A percentile compares a stretch with the other conserved stretches of the same genome.
These are phyloP conservation scores for Ogataea polymorpha DNA, from an alignment of 805 yeast species.

Conservation along the genomic window DNA sequence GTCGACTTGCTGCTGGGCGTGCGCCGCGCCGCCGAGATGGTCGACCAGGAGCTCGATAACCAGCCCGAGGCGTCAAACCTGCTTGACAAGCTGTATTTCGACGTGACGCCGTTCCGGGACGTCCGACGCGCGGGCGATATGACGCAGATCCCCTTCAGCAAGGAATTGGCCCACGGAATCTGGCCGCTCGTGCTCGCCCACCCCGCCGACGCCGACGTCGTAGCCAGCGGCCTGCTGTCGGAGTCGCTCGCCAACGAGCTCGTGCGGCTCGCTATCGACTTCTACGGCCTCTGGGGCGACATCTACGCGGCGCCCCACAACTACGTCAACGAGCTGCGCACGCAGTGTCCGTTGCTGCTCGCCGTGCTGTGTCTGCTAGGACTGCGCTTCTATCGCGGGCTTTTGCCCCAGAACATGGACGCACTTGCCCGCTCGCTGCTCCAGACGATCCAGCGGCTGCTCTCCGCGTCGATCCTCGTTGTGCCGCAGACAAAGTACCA, in stretches of 20 bases:
- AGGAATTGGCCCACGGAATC: conserved; percentile 23
- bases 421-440: conserved; percentile 38
- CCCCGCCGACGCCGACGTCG: conserved; percentile 14
- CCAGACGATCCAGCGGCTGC: conserved; percentile 43
- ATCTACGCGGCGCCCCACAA: conserved; percentile 47
- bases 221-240: conserved; percentile 42
- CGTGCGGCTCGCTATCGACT: conserved; percentile 49
- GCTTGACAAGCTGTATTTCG: conserved; percentile 16
- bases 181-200: not conserved
- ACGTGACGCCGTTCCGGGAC: conserved; percentile 26
- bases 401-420: conserved; percentile 23
- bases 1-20: conserved; percentile 3
- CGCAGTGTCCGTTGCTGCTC: conserved; percentile 54
- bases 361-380: conserved; percentile 61
- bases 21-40: conserved; percentile 1
- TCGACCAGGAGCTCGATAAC: not conserved
- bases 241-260: conserved; percentile 43
- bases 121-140: conserved; percentile 18
- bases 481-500: conserved; percentile 46
- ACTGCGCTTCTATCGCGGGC: conserved; percentile 39
- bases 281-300: conserved; percentile 64
- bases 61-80: conserved; percentile 6
- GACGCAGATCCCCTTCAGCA: conserved; percentile 25
- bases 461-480: conserved; percentile 41
- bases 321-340: conserved; percentile 45